Evolutionary conservation across 768 basidiomycete genomes (phyloP).

Genomic region (Calvatia gigantea): DNA sequence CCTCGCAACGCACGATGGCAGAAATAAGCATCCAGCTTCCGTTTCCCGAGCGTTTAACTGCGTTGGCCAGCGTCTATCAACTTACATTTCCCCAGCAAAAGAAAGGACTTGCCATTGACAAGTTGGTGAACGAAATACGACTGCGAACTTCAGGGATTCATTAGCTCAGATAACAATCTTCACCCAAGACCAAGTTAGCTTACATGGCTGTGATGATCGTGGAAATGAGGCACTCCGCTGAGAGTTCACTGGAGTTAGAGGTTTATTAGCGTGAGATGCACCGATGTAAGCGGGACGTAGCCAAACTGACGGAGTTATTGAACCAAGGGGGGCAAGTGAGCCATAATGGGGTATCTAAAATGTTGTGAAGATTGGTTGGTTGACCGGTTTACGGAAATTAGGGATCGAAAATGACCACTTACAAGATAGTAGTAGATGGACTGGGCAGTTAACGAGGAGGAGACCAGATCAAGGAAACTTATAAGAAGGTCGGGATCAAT

Average conservation of each 20-base stretch:
- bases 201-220: conserved; percentile 41
- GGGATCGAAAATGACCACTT: conserved; percentile 3
- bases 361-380: conserved; percentile 6
- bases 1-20: conserved; percentile 21
- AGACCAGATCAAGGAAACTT: conserved; percentile 33
- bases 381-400: neutral
- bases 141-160: conserved; percentile 32
- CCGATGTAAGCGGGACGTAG: no score
- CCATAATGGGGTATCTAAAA: conserved; percentile 42
- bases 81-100: neutral
- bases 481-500: neutral
- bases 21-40: conserved; percentile 26
- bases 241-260: conserved; percentile 18
- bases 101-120: conserved; percentile 25
- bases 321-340: conserved; percentile 31
- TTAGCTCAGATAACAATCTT: neutral
- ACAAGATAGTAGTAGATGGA: conserved; percentile 45
- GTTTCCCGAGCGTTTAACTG: conserved; percentile 26
- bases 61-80: neutral
- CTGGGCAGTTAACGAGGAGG: conserved; percentile 37
- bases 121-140: conserved; percentile 41
- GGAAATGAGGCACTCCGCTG: conserved; percentile 39
- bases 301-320: conserved; percentile 34
- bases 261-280: neutral
- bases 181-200: conserved; percentile 2